These are phyloP conservation scores for Trichoderma koningiopsis DNA, from an alignment of 2,329 filamentous ascomycete species.

Conservation along the genomic window DNA sequence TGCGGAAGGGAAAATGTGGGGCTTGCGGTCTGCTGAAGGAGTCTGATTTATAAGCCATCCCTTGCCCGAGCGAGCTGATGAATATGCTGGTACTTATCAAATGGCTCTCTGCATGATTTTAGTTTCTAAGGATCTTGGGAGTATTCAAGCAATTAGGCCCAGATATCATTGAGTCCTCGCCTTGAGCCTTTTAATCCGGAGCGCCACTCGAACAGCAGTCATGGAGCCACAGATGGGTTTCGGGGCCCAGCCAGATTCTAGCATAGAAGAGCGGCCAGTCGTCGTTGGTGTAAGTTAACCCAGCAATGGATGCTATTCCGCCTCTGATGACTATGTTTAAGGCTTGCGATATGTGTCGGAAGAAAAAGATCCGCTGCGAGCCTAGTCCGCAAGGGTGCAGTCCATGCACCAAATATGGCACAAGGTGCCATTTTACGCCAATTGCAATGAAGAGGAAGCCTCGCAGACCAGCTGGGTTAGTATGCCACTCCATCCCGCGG, in stretches of 20 bases:
- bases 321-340: not conserved
- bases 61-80: not conserved
- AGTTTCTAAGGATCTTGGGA: not conserved
- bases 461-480: constrained; percentile 19
- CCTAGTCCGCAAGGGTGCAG: constrained; percentile 1
- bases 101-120: not conserved
- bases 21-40: not conserved
- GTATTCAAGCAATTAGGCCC: not conserved
- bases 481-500: not conserved
- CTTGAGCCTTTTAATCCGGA: not conserved
- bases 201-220: not conserved
- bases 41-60: constrained; percentile 14
- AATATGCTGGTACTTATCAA: not conserved
- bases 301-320: not conserved
- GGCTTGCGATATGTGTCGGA: constrained; percentile 15
- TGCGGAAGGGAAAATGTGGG: not conserved
- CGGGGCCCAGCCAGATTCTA: not conserved
- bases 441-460: constrained; percentile 13
- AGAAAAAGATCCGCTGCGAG: constrained; percentile 16
- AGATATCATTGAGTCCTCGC: not conserved
- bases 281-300: not conserved
- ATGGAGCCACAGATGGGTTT: not conserved
- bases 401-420: constrained; percentile 16
- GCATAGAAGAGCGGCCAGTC: constrained; percentile 6
- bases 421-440: constrained; percentile 14